Base-by-base conservation (phyloP, 75 land plant genomes). In the Cupressus sempervirens region DNA sequence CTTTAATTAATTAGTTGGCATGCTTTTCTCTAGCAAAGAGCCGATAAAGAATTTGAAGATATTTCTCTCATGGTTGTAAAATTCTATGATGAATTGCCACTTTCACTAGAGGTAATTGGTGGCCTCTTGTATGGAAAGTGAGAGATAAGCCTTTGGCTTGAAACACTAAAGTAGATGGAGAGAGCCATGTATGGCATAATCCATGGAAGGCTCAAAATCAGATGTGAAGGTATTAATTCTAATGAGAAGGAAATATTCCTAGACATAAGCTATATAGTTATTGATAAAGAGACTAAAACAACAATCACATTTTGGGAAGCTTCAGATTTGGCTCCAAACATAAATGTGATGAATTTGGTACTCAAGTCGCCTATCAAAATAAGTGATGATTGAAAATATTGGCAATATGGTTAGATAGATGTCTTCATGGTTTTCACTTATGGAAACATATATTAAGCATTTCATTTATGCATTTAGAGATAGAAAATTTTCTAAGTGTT, bases 51-150 rank as follows among this genome's bases (percentile, higher is more conserved):
- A 6, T 84, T 84, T 58, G 36, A 46, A 74, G 62, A 53, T 48
- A 62, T 86, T 70, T 83, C 87, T 29, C 75, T 82, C 40, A 38
- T 41, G 26, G 68, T 87, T 52, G 85, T 82, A 0, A 30, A 86
- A 20, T 40, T 36, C n/a, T 83, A 80, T 75, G 80, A 65, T 30
- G 87, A 84, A 16, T 35, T 83, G 12, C 84, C 84, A 0, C 41
- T 82, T 30, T 83, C 84, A 18, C 46, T 86, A 43, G 86, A 83
- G 38, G 81, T 86, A 1, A 48, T 86, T 73, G 87, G 87, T 13
- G 85, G 35, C 29, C 38, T 45, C 23, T 29, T 86, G 43, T 84
- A 67, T 43, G 88, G 41, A 2, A 84, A 74, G 16, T 75, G 73
- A 73, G 80, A 68, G 52, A 9, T 11, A 29, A 72, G 41, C 34